Evolutionary conservation across 345 rosid species (phyloP).

Genomic region (Bruguiera sexangula): DNA sequence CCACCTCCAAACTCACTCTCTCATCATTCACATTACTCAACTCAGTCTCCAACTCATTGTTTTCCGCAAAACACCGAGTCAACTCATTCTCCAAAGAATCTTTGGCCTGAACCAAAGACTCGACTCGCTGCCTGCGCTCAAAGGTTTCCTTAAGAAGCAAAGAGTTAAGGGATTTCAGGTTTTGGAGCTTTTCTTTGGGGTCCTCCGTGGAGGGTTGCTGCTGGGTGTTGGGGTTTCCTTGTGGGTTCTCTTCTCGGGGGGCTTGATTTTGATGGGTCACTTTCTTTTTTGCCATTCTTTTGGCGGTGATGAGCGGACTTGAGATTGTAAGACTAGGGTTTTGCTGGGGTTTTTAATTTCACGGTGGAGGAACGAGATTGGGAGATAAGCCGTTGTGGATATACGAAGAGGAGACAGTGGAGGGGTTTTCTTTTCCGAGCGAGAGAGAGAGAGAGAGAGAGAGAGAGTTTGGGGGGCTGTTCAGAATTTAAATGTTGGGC

Average conservation of each 20-base stretch:
- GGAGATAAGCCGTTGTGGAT: not conserved
- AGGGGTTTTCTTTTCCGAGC: not conserved
- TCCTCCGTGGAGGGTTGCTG: slow-evolving; percentile 37
- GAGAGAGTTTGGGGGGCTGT: not conserved
- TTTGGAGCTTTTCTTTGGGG: slow-evolving; percentile 42
- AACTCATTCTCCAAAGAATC: slow-evolving; percentile 46
- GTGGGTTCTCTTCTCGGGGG: slow-evolving; percentile 15
- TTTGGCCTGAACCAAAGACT: slow-evolving; percentile 39
- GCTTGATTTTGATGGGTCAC: slow-evolving; percentile 19
- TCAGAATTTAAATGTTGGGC: slow-evolving; percentile 39
- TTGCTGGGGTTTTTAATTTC: slow-evolving; percentile 30
- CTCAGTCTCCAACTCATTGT: slow-evolving; percentile 32
- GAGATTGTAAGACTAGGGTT: slow-evolving; percentile 32
- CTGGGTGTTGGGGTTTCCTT: not conserved
- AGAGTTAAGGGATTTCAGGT: slow-evolving; percentile 54
- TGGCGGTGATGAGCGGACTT: slow-evolving; percentile 3
- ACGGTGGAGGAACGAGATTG: slow-evolving; percentile 27
- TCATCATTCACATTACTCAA: slow-evolving; percentile 37
- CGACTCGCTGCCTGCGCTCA: slow-evolving; percentile 51
- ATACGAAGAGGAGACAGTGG: not conserved
- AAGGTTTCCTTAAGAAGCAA: slow-evolving; percentile 52
- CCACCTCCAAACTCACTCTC: slow-evolving; percentile 41
- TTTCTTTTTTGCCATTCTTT: slow-evolving; percentile 52
- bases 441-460: slow-evolving; percentile 1
- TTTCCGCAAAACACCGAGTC: slow-evolving; percentile 23